These are phyloP conservation scores for Dactylellina haptotyla DNA, from an alignment of 2,329 filamentous ascomycete genomes.

Conservation along the genomic window DNA sequence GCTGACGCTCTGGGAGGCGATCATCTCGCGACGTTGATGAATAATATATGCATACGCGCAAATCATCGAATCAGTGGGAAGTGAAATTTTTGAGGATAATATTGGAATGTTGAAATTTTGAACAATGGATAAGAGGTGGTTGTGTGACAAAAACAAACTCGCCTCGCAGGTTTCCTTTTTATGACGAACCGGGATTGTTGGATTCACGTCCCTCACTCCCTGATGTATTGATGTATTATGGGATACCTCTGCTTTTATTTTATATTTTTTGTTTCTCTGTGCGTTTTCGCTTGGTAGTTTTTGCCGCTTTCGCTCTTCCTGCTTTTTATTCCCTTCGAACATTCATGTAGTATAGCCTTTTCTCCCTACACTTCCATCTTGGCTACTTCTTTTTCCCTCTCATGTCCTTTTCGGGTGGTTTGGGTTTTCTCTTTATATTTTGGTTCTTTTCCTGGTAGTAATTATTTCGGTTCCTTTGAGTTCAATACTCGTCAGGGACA, in stretches of 20 bases:
- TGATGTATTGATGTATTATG: constrained; percentile 53
- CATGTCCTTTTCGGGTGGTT: constrained; percentile 44
- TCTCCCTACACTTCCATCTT: constrained; percentile 15
- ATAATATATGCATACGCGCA: too few species aligned
- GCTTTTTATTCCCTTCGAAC: background rate
- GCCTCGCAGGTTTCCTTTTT: background rate
- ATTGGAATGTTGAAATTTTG: too few species aligned
- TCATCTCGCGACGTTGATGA: constrained; percentile 59
- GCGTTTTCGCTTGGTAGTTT: background rate
- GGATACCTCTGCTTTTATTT: constrained; percentile 30
- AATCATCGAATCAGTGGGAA: background rate
- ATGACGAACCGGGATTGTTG: constrained; percentile 17
- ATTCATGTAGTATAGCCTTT: constrained; percentile 50
- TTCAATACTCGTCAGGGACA: background rate
- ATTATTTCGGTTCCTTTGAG: background rate
- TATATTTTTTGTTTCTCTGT: constrained; percentile 1
- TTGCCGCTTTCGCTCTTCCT: background rate
- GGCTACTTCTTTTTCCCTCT: constrained; percentile 47
- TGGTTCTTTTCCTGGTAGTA: constrained; percentile 16
- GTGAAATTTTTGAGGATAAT: background rate
- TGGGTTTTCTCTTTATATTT: constrained; percentile 55
- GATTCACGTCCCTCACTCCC: background rate
- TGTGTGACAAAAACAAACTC: background rate
- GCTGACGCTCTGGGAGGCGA: constrained; percentile 79
- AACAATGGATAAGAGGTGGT: background rate